Conservation (phyloP, 805 yeast genomes). For the Saturnispora dispora region DNA sequence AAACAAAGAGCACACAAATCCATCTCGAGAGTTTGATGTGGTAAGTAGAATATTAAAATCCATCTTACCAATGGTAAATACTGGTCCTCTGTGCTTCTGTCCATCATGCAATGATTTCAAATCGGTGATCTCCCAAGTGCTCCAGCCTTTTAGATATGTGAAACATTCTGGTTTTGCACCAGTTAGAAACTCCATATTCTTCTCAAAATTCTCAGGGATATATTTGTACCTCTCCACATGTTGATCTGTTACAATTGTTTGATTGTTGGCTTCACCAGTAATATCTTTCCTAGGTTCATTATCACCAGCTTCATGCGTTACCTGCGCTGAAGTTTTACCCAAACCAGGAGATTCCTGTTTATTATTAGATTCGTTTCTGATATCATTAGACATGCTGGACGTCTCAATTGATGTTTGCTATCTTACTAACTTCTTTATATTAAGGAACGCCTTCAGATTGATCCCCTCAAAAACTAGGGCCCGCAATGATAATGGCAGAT, state of each 20-base stretch:
- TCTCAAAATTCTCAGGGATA: constrained; percentile 9
- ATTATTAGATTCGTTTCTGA: not conserved
- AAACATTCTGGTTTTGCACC: constrained; percentile 27
- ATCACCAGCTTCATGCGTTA: not conserved
- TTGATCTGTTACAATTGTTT: constrained; percentile 13
- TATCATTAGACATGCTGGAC: not conserved
- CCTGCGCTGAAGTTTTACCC: not conserved
- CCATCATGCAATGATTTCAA: constrained; percentile 23
- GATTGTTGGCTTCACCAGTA: constrained; percentile 10
- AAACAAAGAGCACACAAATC: constrained; percentile 58
- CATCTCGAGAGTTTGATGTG: constrained; percentile 59
- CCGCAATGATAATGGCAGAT: not conserved
- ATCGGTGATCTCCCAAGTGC: constrained; percentile 34
- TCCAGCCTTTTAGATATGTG: constrained; percentile 22
- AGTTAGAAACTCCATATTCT: constrained; percentile 16
- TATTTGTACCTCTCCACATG: not conserved
- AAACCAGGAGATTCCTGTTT: not conserved
- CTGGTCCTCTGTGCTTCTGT: constrained; percentile 32
- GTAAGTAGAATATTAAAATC: constrained; percentile 62
- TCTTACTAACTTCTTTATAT: not conserved
- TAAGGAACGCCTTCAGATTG: not conserved
- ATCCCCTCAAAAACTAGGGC: not conserved
- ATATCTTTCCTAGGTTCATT: constrained; percentile 12
- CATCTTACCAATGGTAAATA: constrained; percentile 45
- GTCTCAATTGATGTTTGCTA: not conserved